These are phyloP conservation scores for Daphne laureola DNA, from an alignment of 441 rosid species.

Conservation along the genomic window DNA sequence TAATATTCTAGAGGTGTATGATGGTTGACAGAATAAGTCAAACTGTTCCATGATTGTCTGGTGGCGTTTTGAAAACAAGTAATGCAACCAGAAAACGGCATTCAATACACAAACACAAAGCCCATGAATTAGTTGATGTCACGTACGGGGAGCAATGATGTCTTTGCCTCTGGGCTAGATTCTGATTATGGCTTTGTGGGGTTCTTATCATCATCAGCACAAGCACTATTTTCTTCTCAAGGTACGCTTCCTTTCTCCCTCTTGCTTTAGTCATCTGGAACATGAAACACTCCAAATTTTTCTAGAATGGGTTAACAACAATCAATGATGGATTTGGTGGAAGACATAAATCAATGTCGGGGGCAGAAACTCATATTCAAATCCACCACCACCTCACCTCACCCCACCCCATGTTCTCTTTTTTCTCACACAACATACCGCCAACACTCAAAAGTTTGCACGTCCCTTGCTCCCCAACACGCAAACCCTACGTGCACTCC, in stretches of 20 bases:
- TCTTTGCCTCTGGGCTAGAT: conserved; percentile 13
- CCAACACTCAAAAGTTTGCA: conserved; percentile 40
- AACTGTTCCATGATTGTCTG: conserved; percentile 25
- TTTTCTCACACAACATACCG: conserved; percentile 6
- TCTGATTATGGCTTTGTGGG: conserved; percentile 59
- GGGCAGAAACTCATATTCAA: neutral
- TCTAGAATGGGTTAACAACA: too few species aligned
- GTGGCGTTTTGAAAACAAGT: conserved; percentile 28
- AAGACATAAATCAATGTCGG: conserved; percentile 25
- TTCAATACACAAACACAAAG: conserved; percentile 34
- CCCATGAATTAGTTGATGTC: conserved; percentile 30
- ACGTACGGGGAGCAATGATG: conserved; percentile 66
- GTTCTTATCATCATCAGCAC: conserved; percentile 35
- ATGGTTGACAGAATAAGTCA: conserved; percentile 17
- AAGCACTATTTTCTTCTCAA: neutral
- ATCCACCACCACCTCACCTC: neutral
- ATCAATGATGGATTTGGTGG: neutral
- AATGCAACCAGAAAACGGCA: conserved; percentile 40
- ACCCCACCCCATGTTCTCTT: conserved; percentile 1
- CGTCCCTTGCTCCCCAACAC: conserved; percentile 41
- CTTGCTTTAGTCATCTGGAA: neutral
- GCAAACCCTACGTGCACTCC: conserved; percentile 64
- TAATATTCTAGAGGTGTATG: too few species aligned
- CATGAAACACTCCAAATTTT: too few species aligned
- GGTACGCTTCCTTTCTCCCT: conserved; percentile 13